Evolutionary conservation across 2,329 filamentous ascomycete species (phyloP), one percentile per base, ranked within the genome.

Genomic region (Fusarium sp.): DNA sequence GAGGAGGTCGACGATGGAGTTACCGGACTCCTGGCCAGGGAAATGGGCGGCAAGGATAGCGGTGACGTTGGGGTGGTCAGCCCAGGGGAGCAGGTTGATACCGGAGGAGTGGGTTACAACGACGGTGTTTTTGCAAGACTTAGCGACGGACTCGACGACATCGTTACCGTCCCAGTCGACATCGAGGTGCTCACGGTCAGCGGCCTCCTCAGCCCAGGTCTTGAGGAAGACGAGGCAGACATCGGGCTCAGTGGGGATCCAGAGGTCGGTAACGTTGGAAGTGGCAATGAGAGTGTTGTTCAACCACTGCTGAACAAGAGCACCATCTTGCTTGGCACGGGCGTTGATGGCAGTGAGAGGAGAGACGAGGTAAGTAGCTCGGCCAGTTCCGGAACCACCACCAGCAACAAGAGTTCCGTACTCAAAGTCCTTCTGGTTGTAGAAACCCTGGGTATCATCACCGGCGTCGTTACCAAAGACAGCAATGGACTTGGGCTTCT

Each of bases 81-180:
- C 87, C 89, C 90, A 93, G 26, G 87, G 81, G 61, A 93, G 89
- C 72, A 92, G 83, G 17, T 91, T 79, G 58, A 92, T 85, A 0
- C 91, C 91, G 7, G 92, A 90, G 0, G 89, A 91, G 77, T 93
- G 90, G 2, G 90, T 83, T 2, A 93, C 83, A 0, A 93, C 90
- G 1, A 93, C 80, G 17, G 92, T 91, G 59, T 86, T 88, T 60
- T 84, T 83, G 88, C 86, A 72, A 72, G 87, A 90, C 43, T 83
- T 85, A 10, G 90, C 90, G 1, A 89, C 90, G 7, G 85, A 82
- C 66, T 87, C 81, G 49, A 92, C 86, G 3, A 93, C 84, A 14
- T 84, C 82, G 68, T 93, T 89, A 9, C 87, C 91, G 49, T 78
- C 54, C 63, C 89, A 91, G 66, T 87, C 85, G 55, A 91, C 82